Evolutionary conservation across 106 monocot species (phyloP), one percentile per base, ranked within the genome.

Genomic region (Iris macrosiphon): DNA sequence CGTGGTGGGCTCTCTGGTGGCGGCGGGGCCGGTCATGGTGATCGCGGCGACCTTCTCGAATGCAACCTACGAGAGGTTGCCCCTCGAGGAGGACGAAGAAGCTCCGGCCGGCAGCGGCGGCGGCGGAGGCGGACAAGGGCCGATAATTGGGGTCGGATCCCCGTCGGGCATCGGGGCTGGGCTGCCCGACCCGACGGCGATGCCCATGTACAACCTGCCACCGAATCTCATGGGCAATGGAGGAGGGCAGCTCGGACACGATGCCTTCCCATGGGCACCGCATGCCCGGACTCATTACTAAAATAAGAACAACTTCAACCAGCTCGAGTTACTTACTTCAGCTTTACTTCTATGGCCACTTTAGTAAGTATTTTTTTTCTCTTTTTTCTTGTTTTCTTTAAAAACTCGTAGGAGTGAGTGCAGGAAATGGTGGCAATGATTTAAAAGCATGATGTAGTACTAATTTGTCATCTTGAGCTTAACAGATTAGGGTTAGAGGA

Each of bases 61-160:
- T 25, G 55, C 66, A 21, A 55, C 53, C 13, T 66, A 66, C 31
- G 55, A 66, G 66, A 42, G 60, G 59, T 17, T 69, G 40, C 68
- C 68, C n/a, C 12, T 60, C 0, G 59, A 59, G 30, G 69, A 70
- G 21, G 69, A 45, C 5, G 61, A 69, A 40, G 49, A 31, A 18
- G 33, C 3, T 31, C 24, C 43, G 27, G 48, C 20, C n/a, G 14
- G 34, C 41, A 31, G 41, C 12, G 61, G 48, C 48, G n/a, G n/a
- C n/a, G 14, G 34, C 41, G 20, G 41, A 3, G 61, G 32, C 18
- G 35, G 49, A 38, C 25, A 49, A 23, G 4, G 12, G 56, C 35
- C n/a, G 10, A 35, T 10, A 35, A 35, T 35, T 4, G 16, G 6
- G 39, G 58, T 33, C 13, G 34, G 32, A 7, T 56, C 55, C 13